Evolutionary conservation across 768 basidiomycete genomes (phyloP).

Genomic region (Russula dissimulans): DNA sequence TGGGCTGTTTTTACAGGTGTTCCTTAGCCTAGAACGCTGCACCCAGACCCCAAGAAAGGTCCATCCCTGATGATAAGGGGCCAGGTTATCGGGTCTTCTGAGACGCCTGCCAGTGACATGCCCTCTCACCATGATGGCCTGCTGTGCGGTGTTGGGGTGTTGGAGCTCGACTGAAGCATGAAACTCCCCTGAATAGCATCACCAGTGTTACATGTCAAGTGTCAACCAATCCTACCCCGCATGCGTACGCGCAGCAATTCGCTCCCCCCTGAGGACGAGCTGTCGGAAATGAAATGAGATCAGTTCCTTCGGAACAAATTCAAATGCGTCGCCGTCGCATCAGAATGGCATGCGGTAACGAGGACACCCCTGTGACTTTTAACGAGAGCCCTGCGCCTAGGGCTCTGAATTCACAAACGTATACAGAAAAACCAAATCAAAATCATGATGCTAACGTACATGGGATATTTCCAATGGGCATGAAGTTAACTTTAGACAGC

Average conservation of each 20-base stretch:
- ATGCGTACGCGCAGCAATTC: background rate
- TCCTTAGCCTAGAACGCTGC: background rate
- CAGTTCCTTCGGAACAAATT: background rate
- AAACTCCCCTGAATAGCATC: background rate
- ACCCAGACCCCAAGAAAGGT: background rate
- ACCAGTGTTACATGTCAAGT: background rate
- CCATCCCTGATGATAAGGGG: background rate
- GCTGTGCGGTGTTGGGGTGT: background rate
- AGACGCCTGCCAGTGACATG: background rate
- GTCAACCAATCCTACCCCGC: background rate
- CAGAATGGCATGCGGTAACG: background rate
- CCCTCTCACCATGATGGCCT: background rate
- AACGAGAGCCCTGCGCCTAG: background rate
- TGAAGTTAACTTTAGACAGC: constrained; percentile 3
- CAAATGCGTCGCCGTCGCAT: background rate
- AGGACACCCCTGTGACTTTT: constrained; percentile 6
- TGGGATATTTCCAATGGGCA: constrained; percentile 7
- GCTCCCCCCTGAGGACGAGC: background rate
- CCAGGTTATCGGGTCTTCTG: constrained; percentile 1
- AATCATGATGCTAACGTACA: constrained; percentile 4
- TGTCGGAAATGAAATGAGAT: constrained; percentile 4
- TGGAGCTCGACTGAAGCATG: background rate
- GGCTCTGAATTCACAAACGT: background rate
- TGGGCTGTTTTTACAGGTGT: background rate
- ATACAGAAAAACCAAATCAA: background rate